Conservation (phyloP, 768 basidiomycete species). For the Royoungia palumana region DNA sequence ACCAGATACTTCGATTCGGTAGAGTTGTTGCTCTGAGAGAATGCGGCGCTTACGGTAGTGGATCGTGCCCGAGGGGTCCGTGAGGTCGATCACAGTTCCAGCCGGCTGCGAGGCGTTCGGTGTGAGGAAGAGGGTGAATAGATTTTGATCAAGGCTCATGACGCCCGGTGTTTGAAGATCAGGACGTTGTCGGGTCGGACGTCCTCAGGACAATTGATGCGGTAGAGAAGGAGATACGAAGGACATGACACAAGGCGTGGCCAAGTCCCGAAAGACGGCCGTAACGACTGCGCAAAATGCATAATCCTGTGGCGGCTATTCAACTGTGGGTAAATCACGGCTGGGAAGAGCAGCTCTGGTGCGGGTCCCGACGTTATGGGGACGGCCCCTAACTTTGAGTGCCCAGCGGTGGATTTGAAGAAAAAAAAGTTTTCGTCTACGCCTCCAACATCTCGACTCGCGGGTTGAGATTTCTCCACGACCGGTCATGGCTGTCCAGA, state of each 20-base stretch:
- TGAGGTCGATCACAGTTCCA: constrained; percentile 57
- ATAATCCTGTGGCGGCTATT: background rate
- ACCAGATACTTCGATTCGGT: constrained; percentile 71
- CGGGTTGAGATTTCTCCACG: too few relatives aligned
- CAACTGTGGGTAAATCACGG: too few relatives aligned
- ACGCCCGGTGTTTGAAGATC: background rate
- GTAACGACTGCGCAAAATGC: background rate
- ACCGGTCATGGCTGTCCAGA: constrained; percentile 4
- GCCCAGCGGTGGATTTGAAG: too few relatives aligned
- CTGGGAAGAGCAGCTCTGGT: too few relatives aligned
- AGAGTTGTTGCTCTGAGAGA: constrained; percentile 40
- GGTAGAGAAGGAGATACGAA: too few relatives aligned
- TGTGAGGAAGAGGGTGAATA: constrained; percentile 73
- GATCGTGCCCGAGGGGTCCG: constrained; percentile 56
- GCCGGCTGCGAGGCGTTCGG: constrained; percentile 56
- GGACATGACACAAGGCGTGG: too few relatives aligned
- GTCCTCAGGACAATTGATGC: too few relatives aligned
- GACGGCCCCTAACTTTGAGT: too few relatives aligned
- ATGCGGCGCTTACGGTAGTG: constrained; percentile 74
- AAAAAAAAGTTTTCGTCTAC: too few relatives aligned
- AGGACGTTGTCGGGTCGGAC: too few relatives aligned
- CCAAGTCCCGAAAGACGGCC: background rate
- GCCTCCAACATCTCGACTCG: too few relatives aligned
- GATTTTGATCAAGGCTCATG: constrained; percentile 84
- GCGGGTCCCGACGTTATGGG: too few relatives aligned